Evolutionary conservation across 345 rosid species (phyloP).

Genomic region (Syzygium jambos): DNA sequence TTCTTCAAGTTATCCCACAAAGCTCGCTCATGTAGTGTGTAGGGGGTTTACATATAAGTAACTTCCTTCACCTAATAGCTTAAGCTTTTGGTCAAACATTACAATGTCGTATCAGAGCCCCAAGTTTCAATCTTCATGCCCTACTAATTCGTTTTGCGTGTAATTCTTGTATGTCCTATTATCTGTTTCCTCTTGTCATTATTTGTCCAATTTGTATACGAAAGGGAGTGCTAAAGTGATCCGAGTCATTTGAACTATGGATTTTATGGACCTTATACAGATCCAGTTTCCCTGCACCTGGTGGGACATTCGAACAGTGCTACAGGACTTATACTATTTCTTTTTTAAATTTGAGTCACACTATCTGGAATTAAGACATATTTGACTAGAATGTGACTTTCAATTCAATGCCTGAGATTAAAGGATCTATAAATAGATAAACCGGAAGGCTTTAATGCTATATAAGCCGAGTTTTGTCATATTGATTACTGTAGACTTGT

Average conservation of each 20-base stretch:
- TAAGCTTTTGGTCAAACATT: neutral
- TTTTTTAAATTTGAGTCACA: neutral
- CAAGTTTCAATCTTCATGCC: neutral
- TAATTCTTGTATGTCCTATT: neutral
- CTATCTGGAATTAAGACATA: neutral
- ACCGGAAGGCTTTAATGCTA: neutral
- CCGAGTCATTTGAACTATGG: neutral
- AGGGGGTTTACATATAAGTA: neutral
- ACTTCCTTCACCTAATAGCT: neutral
- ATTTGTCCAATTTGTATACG: neutral
- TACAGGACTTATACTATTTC: neutral
- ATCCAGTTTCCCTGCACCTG: neutral
- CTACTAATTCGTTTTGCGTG: neutral
- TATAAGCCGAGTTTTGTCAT: neutral
- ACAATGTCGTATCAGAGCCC: neutral
- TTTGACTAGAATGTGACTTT: neutral
- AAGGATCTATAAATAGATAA: neutral
- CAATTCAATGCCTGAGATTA: neutral
- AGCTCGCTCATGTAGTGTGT: neutral
- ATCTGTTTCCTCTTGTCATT: neutral
- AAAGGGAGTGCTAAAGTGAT: neutral
- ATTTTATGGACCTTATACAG: neutral
- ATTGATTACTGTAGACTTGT: neutral
- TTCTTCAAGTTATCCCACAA: neutral
- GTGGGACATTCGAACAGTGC: neutral